Conservation (phyloP, 164 flowering plant species). For the Piper betle region DNA sequence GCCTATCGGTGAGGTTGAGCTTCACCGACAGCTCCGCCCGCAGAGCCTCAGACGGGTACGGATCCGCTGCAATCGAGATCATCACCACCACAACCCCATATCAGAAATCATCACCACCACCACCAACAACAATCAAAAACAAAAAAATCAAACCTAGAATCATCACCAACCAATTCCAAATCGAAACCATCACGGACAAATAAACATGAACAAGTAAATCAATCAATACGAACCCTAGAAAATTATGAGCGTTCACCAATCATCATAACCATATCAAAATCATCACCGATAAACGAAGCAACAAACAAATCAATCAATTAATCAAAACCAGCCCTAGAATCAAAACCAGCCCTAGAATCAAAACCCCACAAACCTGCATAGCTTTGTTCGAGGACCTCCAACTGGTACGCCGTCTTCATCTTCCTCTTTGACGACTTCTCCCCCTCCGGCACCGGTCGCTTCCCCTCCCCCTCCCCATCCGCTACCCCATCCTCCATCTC, state of each 20-base stretch:
- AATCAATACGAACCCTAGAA: too few relatives aligned
- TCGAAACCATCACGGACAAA: too few relatives aligned
- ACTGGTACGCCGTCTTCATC: constrained; percentile 82
- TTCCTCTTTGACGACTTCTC: constrained; percentile 54
- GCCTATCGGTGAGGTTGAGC: constrained; percentile 72
- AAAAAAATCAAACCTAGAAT: too few relatives aligned
- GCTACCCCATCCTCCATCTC: too few relatives aligned
- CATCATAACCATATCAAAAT: too few relatives aligned
- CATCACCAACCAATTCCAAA: too few relatives aligned
- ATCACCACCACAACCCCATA: neutral
- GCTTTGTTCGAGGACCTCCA: constrained; percentile 72
- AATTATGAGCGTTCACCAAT: too few relatives aligned
- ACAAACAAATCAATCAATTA: too few relatives aligned
- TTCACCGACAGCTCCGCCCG: constrained; percentile 60
- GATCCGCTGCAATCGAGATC: constrained; percentile 27
- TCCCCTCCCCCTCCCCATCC: constrained; percentile 22
- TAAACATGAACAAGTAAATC: too few relatives aligned
- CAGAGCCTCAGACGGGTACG: constrained; percentile 65
- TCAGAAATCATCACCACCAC: constrained; percentile 1
- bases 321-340: neutral
- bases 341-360: constrained; percentile 5
- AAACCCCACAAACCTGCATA: constrained; percentile 45
- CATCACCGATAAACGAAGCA: too few relatives aligned
- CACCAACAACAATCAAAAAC: too few relatives aligned
- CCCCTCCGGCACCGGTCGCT: constrained; percentile 15